Base-by-base conservation (phyloP, 1,284 basidiomycete species). In the Pholiota adiposa region DNA sequence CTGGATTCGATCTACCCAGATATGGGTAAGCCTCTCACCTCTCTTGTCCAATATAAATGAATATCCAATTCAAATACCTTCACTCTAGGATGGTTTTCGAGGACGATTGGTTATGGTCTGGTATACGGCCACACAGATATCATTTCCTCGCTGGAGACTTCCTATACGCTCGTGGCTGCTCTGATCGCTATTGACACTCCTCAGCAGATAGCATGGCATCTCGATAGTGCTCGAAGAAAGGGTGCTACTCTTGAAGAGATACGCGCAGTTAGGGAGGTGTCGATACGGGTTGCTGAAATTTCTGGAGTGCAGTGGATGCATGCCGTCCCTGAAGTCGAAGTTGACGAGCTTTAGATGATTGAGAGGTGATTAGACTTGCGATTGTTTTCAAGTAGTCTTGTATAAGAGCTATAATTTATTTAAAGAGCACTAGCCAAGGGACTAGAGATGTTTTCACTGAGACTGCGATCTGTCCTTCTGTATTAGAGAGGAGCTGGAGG, bases 131-230 rank as follows among this genome's bases (percentile, higher is more conserved):
- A 75, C 52, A 74, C 75, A 2, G 73, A 75, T 16, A 68, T 61
- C 4, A n/a, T 62, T 16, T 61, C 59, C 16, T 19, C 54, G n/a
- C 56, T 64, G 12, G 60, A 63, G 43, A 64, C 63, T 7, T 80
- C 82, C 4, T 85, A 79, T 64, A 73, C 77, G 16, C 69, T 85
- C 46, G 78, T 83, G 19, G 77, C 83, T 31, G 76, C 82, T 2
- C 77, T 83, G 41, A 81, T 85, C 61, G 77, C 80, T 0, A 74
- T 73, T 50, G 83, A 85, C 65, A 80, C 80, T 46, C 81, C 83
- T 2, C 77, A 76, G 50, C 83, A 86, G 64, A 79, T 83, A 31
- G 72, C 67, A n/a, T 86, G 84, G 83, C 83, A 86, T 67, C 74
- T 85, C 9, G 74, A 77, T 33, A 80, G 81, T 38, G 82, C 77